Base-by-base conservation (phyloP, 768 basidiomycete genomes). In the Coprinopsis sp. region DNA sequence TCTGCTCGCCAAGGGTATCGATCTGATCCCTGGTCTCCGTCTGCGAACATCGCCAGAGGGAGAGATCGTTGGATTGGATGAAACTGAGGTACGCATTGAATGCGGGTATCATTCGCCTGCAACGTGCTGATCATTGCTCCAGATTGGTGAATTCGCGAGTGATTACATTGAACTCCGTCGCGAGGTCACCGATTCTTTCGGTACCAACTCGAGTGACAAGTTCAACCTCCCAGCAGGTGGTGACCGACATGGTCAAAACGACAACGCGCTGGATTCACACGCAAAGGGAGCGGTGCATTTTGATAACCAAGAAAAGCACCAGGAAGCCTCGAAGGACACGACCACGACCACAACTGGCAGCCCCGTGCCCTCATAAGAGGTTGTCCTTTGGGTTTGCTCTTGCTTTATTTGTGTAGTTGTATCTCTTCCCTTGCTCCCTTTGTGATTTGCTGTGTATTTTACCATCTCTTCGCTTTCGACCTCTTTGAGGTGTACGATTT, bases 161-260 rank as follows among this genome's bases (percentile, higher is more conserved):
- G 82, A 84, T 52, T 84, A 82, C 51, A 80, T 82, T 48, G 80
- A 88, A 58, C 72, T 84, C 16, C 80, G 81, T 36, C 75, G 85
- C 41, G 78, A 85, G 56, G 83, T 76, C 54, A 83, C 38, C 53
- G 65, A 6, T 55, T 61, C 52, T 51, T 49, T 46, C 23, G 48
- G 44, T 10, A 49, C 44, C 11, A 16, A 22, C 3, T 51, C 40
- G 18, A 41, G 36, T 11, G 27, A 37, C 30, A 45, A 50, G 41
- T 42, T 61, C 34, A 56, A 54, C 21, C 54, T 59, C 11, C 60
- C 64, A 27, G 67, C 62, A 37, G 64, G 65, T 28, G 70, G 68
- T 21, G 69, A 73, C 54, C 60, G 64, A 36, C 66, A 71, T 50
- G 71, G 65, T 14, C 59, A 64, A n/a, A 37, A 56, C 10, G 73